phyloP scores from a whole-genome alignment of 2,329 filamentous ascomycete species.

The Cladosporium sp. region DNA sequence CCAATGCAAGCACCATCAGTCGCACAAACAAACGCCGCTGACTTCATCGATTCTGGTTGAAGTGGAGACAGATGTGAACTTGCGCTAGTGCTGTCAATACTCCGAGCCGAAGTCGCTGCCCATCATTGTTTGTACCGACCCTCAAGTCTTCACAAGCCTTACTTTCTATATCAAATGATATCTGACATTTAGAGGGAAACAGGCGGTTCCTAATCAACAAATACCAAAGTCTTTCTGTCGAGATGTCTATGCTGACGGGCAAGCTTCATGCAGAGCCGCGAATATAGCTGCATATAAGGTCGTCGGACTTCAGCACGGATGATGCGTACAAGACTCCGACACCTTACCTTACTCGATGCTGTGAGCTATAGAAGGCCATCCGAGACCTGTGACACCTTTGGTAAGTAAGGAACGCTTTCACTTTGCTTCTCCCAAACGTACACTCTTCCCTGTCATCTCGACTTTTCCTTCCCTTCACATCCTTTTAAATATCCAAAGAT shows the following conservation, averaged over 20 bases:
- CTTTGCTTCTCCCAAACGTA: neutral
- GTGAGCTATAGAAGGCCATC: slow-evolving; percentile 5
- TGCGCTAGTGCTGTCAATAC: slow-evolving; percentile 4
- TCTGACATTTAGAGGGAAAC: too few relatives aligned
- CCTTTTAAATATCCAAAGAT: neutral
- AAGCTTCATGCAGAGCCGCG: too few relatives aligned
- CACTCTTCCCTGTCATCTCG: too few relatives aligned
- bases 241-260: too few relatives aligned
- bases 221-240: too few relatives aligned
- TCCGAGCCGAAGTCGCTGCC: neutral
- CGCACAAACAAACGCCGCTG: neutral
- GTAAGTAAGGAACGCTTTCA: neutral
- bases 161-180: too few relatives aligned
- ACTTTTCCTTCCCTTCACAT: neutral
- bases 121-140: too few relatives aligned
- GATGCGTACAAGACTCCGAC: slow-evolving; percentile 6
- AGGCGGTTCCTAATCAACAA: too few relatives aligned
- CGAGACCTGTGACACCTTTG: neutral
- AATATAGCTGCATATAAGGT: neutral
- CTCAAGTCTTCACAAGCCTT: neutral
- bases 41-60: slow-evolving; percentile 4
- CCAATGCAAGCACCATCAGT: too few relatives aligned
- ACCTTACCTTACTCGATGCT: slow-evolving; percentile 4
- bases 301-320: slow-evolving; percentile 9
- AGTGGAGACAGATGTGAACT: slow-evolving; percentile 2